phyloP scores from a whole-genome alignment of 176 grass and related monocot species.

The Oryza australiensis region DNA sequence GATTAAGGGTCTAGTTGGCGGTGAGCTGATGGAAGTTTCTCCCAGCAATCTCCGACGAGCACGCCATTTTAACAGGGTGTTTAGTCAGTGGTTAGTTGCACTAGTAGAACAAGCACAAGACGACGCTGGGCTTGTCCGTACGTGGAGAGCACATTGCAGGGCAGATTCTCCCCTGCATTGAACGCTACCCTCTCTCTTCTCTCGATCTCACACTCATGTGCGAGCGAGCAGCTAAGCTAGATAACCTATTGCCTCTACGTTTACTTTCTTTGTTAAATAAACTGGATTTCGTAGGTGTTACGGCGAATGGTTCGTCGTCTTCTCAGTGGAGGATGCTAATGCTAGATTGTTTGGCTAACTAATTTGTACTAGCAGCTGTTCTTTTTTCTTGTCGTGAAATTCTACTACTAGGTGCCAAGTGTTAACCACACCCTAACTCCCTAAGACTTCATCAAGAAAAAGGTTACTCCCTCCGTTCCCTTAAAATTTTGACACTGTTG shows the following conservation, averaged over 20 bases:
- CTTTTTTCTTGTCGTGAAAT: neutral
- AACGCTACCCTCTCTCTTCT: neutral
- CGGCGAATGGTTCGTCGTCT: neutral
- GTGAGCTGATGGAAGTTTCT: conserved; percentile 26
- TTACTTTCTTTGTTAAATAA: neutral
- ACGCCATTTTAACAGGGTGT: neutral
- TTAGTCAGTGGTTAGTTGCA: neutral
- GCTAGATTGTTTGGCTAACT: neutral
- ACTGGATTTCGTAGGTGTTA: neutral
- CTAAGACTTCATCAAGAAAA: neutral
- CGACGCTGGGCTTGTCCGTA: conserved; percentile 2
- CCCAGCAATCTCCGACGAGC: neutral
- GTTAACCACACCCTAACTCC: neutral
- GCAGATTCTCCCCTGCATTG: neutral
- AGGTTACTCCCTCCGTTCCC: neutral
- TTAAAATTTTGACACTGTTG: no score
- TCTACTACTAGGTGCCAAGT: neutral
- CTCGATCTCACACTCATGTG: neutral
- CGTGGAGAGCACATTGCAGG: neutral
- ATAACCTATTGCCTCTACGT: neutral
- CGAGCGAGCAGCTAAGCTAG: no score
- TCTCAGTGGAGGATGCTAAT: neutral
- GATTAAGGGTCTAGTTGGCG: neutral
- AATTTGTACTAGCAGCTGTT: neutral
- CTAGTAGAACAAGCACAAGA: conserved; percentile 7